phyloP scores from a whole-genome alignment of 129 eudicot genomes.

The Flaveria sonorensis region DNA sequence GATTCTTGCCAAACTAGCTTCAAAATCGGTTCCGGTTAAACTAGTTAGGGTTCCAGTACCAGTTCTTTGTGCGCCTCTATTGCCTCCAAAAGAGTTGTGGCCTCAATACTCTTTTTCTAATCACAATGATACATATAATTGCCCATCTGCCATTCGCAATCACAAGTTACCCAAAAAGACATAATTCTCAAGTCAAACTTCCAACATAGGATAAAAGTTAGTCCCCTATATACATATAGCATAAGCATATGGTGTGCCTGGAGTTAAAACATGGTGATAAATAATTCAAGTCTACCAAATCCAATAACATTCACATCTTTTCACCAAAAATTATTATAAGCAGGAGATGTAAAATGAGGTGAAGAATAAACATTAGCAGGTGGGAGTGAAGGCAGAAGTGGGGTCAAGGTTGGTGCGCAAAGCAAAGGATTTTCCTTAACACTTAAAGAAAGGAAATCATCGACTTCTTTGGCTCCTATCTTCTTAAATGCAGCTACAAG shows the following conservation, averaged over 20 bases:
- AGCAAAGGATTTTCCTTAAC: slow-evolving; percentile 17
- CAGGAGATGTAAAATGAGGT: not conserved
- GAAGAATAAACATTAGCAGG: not conserved
- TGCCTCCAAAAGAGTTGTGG: not conserved
- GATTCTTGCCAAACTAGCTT: too few species aligned
- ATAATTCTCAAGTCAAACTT: slow-evolving; percentile 2
- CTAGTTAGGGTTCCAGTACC: too few species aligned
- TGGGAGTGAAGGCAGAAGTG: not conserved
- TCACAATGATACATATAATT: not conserved
- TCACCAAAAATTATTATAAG: slow-evolving; percentile 25
- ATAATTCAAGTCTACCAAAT: slow-evolving; percentile 10
- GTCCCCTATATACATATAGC: slow-evolving; percentile 17
- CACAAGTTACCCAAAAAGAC: not conserved
- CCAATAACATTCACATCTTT: slow-evolving; percentile 7
- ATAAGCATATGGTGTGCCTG: slow-evolving; percentile 10
- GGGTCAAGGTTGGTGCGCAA: not conserved
- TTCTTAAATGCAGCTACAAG: slow-evolving; percentile 48
- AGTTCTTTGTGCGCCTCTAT: too few species aligned
- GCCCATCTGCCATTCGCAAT: slow-evolving; percentile 1
- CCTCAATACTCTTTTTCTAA: not conserved
- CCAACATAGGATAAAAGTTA: not conserved
- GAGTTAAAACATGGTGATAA: not conserved
- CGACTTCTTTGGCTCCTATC: slow-evolving; percentile 60
- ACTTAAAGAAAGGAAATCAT: slow-evolving; percentile 43
- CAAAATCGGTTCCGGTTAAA: too few species aligned